Percentiles rank a stretch among this genome's conserved stretches.
Conservation (phyloP, 768 basidiomycete species). For the Scleroderma citrinum region DNA sequence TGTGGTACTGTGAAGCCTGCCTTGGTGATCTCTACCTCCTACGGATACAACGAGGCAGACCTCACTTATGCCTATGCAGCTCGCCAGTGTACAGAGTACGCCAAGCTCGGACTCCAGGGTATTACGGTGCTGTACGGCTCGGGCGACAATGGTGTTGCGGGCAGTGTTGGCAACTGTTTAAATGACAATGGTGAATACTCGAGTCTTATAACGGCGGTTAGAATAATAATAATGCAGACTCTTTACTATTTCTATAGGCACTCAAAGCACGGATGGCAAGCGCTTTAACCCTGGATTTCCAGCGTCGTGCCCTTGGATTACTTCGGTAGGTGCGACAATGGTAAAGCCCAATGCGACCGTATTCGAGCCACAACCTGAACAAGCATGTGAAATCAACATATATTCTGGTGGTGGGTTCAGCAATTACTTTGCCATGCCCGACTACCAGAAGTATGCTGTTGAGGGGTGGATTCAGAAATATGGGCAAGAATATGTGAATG, state of each 20-base stretch:
- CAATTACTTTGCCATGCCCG: constrained; percentile 36
- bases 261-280: constrained; percentile 41
- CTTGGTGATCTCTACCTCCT: constrained; percentile 41
- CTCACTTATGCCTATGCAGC: constrained; percentile 30
- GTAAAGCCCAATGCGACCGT: constrained; percentile 30
- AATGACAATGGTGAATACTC: constrained; percentile 20
- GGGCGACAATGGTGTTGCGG: constrained; percentile 29
- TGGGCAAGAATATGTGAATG: constrained; percentile 25
- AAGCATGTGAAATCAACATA: constrained; percentile 24
- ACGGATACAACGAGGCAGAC: constrained; percentile 34
- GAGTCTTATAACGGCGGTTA: neutral
- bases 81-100: constrained; percentile 44
- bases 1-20: constrained; percentile 37
- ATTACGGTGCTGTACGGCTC: constrained; percentile 30
- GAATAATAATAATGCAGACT: too few species aligned
- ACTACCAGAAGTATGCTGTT: constrained; percentile 35
- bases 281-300: constrained; percentile 52
- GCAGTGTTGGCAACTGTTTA: constrained; percentile 27
- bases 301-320: constrained; percentile 38
- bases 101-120: constrained; percentile 36
- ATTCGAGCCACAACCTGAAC: constrained; percentile 19
- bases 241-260: constrained; percentile 1
- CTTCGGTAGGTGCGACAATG: constrained; percentile 44
- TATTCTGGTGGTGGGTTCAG: constrained; percentile 34
- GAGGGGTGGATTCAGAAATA: constrained; percentile 13